A percentile compares a stretch with the other conserved stretches of the same genome.
Conservation (phyloP, 2,329 filamentous ascomycete species). For the Pseudopyricularia cyperi region DNA sequence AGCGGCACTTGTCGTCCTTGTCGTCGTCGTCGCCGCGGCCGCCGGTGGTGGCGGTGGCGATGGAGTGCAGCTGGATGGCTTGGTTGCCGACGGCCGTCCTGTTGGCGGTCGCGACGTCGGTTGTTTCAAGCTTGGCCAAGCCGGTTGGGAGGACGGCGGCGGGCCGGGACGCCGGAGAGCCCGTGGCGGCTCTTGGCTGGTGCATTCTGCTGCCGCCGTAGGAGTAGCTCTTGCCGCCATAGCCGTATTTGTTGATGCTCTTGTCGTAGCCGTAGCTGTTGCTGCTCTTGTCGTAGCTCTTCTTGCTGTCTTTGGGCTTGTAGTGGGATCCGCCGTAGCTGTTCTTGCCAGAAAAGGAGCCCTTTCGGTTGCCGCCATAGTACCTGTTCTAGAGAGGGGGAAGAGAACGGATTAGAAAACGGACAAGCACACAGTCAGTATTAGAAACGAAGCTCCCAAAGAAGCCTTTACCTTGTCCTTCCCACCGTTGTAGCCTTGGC, state of each 20-base stretch:
- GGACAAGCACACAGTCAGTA: not conserved
- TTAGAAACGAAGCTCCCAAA: not conserved
- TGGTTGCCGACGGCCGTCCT: no score
- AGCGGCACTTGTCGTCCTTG: not conserved
- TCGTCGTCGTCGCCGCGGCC: not conserved
- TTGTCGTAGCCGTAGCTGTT: no score
- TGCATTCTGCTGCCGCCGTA: not conserved
- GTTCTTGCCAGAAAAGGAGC: not conserved
- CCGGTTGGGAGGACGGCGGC: no score
- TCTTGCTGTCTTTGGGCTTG: not conserved
- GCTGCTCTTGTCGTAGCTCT: not conserved
- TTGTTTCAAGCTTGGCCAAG: not conserved
- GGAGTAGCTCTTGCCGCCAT: not conserved
- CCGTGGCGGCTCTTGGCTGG: not conserved
- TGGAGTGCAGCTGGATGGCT: not conserved
- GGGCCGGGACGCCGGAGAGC: no score
- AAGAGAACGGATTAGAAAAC: not conserved
- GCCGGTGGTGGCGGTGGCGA: not conserved
- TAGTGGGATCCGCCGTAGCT: not conserved
- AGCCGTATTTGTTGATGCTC: no score
- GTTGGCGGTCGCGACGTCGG: no score
- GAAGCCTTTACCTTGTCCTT: not conserved
- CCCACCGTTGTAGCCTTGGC: not conserved
- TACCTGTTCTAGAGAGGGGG: not conserved
- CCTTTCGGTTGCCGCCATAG: not conserved